Evolutionary conservation across 306 rosid genomes (phyloP).

Genomic region (Vigna unguiculata): DNA sequence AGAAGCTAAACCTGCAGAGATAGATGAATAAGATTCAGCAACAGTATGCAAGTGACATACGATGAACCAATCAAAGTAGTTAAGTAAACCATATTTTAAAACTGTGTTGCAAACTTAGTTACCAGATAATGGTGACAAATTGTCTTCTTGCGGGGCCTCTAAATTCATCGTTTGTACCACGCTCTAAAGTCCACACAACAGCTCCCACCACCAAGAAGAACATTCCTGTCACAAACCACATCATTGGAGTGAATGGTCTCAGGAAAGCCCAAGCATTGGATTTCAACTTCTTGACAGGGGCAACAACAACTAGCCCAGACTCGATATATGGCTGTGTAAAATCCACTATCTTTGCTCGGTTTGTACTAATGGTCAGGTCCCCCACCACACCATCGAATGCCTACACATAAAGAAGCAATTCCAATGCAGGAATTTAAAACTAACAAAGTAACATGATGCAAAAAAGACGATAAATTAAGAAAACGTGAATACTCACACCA

Average conservation of each 20-base stretch:
- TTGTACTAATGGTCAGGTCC: constrained; percentile 75
- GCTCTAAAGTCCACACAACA: constrained; percentile 84
- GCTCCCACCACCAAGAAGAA: constrained; percentile 66
- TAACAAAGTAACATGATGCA: neutral
- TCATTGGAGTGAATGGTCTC: constrained; percentile 68
- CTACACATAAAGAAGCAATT: constrained; percentile 44
- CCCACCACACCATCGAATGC: constrained; percentile 76
- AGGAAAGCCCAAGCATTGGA: constrained; percentile 83
- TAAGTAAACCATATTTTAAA: neutral
- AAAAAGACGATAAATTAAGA: neutral
- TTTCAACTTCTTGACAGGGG: constrained; percentile 58
- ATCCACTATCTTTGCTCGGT: constrained; percentile 76
- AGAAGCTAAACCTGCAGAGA: constrained; percentile 69
- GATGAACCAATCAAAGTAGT: neutral
- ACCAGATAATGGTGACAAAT: constrained; percentile 72
- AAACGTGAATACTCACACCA: constrained; percentile 61
- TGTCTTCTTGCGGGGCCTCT: constrained; percentile 79
- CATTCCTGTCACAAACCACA: constrained; percentile 75
- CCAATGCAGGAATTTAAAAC: neutral
- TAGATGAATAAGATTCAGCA: constrained; percentile 24
- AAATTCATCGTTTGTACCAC: constrained; percentile 64
- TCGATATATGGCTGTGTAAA: constrained; percentile 84
- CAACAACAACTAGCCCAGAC: constrained; percentile 82
- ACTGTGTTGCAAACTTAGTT: constrained; percentile 1
- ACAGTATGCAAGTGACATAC: neutral